phyloP scores from a whole-genome alignment of 2,329 filamentous ascomycete species.

The Ustulina deusta region DNA sequence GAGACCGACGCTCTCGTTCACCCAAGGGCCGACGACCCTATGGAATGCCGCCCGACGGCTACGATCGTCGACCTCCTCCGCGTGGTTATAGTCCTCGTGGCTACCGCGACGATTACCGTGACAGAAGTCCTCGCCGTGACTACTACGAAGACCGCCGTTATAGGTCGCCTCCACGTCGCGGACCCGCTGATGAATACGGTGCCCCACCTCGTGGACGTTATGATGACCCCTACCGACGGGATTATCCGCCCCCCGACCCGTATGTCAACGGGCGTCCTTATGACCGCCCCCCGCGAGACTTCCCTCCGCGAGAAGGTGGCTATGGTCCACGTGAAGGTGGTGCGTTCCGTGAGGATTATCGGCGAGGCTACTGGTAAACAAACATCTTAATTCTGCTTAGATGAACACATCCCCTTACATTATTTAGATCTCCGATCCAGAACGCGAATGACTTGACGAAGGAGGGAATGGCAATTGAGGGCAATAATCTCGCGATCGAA shows the following conservation, averaged over 20 bases:
- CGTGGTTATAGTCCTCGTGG: slow-evolving; percentile 85
- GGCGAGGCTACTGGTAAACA: slow-evolving; percentile 54
- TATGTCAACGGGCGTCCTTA: slow-evolving; percentile 71
- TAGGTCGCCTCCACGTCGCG: slow-evolving; percentile 81
- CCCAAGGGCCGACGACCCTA: slow-evolving; percentile 74
- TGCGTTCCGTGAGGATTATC: slow-evolving; percentile 51
- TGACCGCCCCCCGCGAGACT: slow-evolving; percentile 65
- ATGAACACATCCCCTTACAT: slow-evolving; percentile 50
- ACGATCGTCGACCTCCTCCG: slow-evolving; percentile 82
- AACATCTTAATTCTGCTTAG: slow-evolving; percentile 46
- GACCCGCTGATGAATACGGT: slow-evolving; percentile 79
- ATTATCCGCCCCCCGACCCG: slow-evolving; percentile 72
- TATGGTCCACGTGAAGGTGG: slow-evolving; percentile 57
- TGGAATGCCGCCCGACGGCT: slow-evolving; percentile 77
- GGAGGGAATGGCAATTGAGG: slow-evolving; percentile 22
- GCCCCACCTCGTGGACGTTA: slow-evolving; percentile 76
- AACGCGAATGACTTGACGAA: slow-evolving; percentile 34
- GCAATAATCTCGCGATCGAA: slow-evolving; percentile 20
- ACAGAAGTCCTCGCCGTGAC: slow-evolving; percentile 85
- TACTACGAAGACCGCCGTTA: slow-evolving; percentile 90
- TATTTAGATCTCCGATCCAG: slow-evolving; percentile 48
- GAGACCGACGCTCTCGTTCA: slow-evolving; percentile 81
- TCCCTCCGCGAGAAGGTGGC: slow-evolving; percentile 63
- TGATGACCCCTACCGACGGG: slow-evolving; percentile 81
- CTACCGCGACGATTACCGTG: slow-evolving; percentile 82